Percentiles rank a stretch among this genome's conserved stretches.
Evolutionary conservation across 345 rosid genomes (phyloP).

Genomic region (Raphanus raphanistrum): DNA sequence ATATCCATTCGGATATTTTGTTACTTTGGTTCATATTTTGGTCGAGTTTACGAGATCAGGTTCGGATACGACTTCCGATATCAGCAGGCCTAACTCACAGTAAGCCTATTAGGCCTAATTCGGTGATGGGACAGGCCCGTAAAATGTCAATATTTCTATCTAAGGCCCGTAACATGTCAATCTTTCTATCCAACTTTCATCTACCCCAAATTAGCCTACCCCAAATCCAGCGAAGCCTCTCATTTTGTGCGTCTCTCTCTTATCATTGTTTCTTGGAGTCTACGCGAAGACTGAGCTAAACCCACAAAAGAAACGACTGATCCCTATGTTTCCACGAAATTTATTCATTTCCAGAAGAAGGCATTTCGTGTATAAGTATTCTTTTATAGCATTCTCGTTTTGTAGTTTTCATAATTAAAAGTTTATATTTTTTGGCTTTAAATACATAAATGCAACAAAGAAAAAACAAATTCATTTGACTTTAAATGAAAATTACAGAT

Average conservation of each 20-base stretch:
- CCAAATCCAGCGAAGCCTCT: neutral
- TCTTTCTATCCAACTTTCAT: neutral
- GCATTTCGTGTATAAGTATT: conserved; percentile 17
- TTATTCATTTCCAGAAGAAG: neutral
- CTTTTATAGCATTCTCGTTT: neutral
- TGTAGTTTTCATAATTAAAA: neutral
- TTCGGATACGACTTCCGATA: too few species aligned
- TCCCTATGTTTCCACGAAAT: conserved; percentile 10
- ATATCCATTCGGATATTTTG: too few species aligned
- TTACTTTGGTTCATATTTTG: too few species aligned
- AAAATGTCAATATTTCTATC: neutral
- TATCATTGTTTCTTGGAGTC: conserved; percentile 39
- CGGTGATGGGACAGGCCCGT: neutral
- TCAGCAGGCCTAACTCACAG: too few species aligned
- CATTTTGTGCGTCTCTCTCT: neutral
- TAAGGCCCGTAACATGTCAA: neutral
- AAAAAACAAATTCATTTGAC: neutral
- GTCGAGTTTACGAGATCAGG: too few species aligned
- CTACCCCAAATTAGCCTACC: neutral
- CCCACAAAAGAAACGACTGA: neutral
- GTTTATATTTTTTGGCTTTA: neutral
- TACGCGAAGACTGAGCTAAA: conserved; percentile 28
- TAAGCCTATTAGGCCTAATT: neutral
- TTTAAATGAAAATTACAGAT: neutral
- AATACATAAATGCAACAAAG: conserved; percentile 11